A percentile compares a stretch with the other conserved stretches of the same genome.
Evolutionary conservation across 441 rosid species (phyloP).

Genomic region (Cnidoscolus chayamansa): DNA sequence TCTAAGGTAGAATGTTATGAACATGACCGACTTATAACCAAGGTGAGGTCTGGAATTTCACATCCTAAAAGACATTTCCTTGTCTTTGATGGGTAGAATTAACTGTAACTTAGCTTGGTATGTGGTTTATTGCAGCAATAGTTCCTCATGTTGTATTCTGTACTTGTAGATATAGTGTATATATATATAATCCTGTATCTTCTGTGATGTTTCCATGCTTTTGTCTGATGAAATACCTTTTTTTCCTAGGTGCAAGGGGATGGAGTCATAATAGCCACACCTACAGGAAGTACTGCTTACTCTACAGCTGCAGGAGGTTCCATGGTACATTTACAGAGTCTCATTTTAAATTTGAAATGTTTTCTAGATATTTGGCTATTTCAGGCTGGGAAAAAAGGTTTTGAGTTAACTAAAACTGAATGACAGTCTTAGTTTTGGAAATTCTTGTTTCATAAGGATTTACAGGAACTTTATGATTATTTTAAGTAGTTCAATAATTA

Average conservation of each 20-base stretch:
- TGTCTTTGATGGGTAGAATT: conserved; percentile 5
- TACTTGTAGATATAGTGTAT: neutral
- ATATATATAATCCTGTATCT: neutral
- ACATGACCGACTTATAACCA: conserved; percentile 90
- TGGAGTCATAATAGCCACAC: conserved; percentile 97
- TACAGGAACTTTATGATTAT: too few species aligned
- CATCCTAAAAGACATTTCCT: conserved; percentile 3
- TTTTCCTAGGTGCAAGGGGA: conserved; percentile 88
- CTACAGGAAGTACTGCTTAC: conserved; percentile 98
- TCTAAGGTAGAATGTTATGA: conserved; percentile 97
- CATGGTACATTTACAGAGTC: conserved; percentile 50
- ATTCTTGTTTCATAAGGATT: too few species aligned
- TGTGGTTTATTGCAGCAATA: neutral
- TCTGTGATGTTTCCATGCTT: neutral
- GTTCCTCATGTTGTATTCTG: conserved; percentile 6
- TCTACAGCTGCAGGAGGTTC: conserved; percentile 99
- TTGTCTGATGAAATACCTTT: conserved; percentile 16
- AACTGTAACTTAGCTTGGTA: neutral
- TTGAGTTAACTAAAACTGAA: too few species aligned
- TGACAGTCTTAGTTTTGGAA: too few species aligned
- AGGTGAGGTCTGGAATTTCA: conserved; percentile 48
- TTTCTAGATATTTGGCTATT: too few species aligned
- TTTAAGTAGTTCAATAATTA: too few species aligned
- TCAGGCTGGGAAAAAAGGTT: too few species aligned
- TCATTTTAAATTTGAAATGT: conserved; percentile 11